Evolutionary conservation across 192 early-diverging fungal species (phyloP), one percentile per base, ranked within the genome.

Genomic region (Podila clonocystis): DNA sequence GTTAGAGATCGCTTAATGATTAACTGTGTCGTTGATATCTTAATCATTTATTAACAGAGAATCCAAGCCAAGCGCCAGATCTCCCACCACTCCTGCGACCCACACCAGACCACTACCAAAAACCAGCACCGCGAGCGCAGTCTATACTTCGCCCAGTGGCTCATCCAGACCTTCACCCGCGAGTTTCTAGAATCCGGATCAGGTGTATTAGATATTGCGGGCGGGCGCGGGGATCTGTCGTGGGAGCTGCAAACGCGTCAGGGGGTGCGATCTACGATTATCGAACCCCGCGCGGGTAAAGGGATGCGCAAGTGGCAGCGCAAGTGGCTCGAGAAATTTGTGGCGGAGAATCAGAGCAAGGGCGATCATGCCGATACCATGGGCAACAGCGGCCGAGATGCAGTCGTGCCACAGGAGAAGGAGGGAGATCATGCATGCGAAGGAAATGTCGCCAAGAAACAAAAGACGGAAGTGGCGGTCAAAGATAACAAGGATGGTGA

Each of bases 161-260:
- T 90, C 19, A 55, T 83, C 26, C 49, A 83, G 3, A 83, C 83
- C 1, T 90, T 89, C 65, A 66, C 73, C 0, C 74, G 50, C 20
- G 63, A 67, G 1, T 74, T 57, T 31, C 19, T 83, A 41, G 68
- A 63, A 34, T 64, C 69, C 4, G 88, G 85, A 63, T 33, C 72
- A 0, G 82, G 82, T n/a, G 84, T 88, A 7, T 71, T 87, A 38
- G 89, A 90, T 52, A 85, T 90, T 60, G 89, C 88, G 1, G 89
- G 89, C 26, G 89, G 89, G 13, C 82, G 86, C 66, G 89, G 89
- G 1, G 84, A 87, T 49, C 36, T 88, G 1, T 75, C 83, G 0
- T 74, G 88, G 82, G 84, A 88, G 52, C 50, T 89, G 15, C 75
- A 80, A 30, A 82, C 80, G 17, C 69, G 74, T 4, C 85, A 84